Base-by-base conservation (phyloP, 83 land plant species). In the Diphasiastrum complanatum region DNA sequence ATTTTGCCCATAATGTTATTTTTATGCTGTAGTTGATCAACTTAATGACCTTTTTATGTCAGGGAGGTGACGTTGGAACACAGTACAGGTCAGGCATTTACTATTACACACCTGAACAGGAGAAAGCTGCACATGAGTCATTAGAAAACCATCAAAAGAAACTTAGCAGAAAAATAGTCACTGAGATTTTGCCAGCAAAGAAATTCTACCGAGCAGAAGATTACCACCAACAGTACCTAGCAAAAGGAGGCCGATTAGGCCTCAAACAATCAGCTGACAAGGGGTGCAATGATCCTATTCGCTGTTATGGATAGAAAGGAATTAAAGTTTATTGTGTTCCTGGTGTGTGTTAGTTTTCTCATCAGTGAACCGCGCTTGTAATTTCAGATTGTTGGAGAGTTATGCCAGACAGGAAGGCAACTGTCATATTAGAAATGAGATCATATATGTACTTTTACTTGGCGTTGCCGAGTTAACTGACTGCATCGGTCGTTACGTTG, bases 71-170 rank as follows among this genome's bases (percentile, higher is more conserved):
- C 63, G 78, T 71, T 12, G 95, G 95, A 5, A 76, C 95, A 0
- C 95, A 88, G 23, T 88, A 88, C 66, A 59, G 95, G 37, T 88
- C 95, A 25, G 95, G 95, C 32, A 85, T 88, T 56, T 88, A 85
- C 74, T 82, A 47, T 75, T 88, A 85, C 80, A 64, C 77, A 29
- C 84, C 85, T 29, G 81, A 71, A 35, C 95, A 88, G 57, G 87
- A 81, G 70, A 50, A 76, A 47, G 71, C 68, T n/a, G 91, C 95
- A 2, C 71, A 57, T 6, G 84, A 88, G 40, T 73, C 91, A 8
- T 5, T 72, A 59, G 82, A 79, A 65, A 67, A 66, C 18, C 85
- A 78, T 19, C 84, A 88, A 73, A 57, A 64, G 33, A 35, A 43
- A 30, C 41, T 85, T 58, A 75, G 73, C 52, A 68, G 45, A 58